Evolutionary conservation across 495 filamentous ascomycete species (phyloP), one percentile per base, ranked within the genome.

Genomic region (Penicillium coffeae): DNA sequence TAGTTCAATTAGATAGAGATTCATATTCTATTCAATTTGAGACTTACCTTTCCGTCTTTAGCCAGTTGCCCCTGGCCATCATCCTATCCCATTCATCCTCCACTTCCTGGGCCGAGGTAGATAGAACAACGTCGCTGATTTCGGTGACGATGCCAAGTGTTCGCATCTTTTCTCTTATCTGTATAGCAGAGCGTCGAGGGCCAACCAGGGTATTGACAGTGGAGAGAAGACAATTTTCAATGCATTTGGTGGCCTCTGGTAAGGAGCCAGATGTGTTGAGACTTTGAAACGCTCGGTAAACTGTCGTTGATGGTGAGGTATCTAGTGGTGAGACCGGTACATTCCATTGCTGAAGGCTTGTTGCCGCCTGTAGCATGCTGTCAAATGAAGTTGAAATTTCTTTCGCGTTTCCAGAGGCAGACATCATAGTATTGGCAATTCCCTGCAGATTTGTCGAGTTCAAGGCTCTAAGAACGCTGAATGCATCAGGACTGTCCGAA

Each of bases 291-390:
- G 83, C 80, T 51, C 81, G 84, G 62, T 91, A 97, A 1, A 90
- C 67, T 12, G 83, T 84, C 8, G 83, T 81, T 3, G 85, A 74
- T 48, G 83, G 78, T 30, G 79, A 85, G 18, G 70, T 66, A 35
- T 75, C 77, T 16, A 77, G 68, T 4, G 74, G 68, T 8, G 89
- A 87, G 7, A 85, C 84, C 42, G 86, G 85, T 44, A 97, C 73
- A 66, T 96, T 91, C 93, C 93, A 98, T 58, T 93, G 86, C 55
- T 91, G 90, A 39, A 98, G 71, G 57, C 87, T 89, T 41, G 85
- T 79, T 12, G 93, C 92, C n/a, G 88, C 86, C 39, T 80, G 79
- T 46, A 94, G 83, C 52, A 88, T 85, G 47, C 78, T 84, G 34
- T 88, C 83, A 13, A 82, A 69, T 7, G 81, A 78, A n/a, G 52